phyloP scores from a whole-genome alignment of 805 yeast species.

The Diddensiella transvaalensis region DNA sequence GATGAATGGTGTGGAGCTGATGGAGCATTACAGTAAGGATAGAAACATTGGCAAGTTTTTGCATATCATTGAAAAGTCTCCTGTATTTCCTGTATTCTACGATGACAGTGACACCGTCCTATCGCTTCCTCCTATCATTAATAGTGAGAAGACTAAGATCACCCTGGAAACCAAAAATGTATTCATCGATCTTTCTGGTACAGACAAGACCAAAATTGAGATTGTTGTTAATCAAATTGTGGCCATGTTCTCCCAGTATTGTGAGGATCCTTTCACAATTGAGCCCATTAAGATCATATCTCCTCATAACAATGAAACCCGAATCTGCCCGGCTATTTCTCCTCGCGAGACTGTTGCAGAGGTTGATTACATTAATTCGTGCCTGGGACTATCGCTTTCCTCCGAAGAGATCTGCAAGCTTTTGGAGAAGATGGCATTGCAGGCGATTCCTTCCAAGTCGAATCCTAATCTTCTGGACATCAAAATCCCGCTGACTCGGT shows the following conservation, averaged over 20 bases:
- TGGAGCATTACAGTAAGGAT: constrained; percentile 89
- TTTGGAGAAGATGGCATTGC: constrained; percentile 76
- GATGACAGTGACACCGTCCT: constrained; percentile 75
- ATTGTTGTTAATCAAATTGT: constrained; percentile 88
- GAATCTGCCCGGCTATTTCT: constrained; percentile 69
- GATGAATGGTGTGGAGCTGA: constrained; percentile 71
- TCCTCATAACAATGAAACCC: constrained; percentile 70
- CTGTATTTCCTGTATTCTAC: constrained; percentile 84
- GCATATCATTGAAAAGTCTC: constrained; percentile 82
- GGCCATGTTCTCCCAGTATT: constrained; percentile 93
- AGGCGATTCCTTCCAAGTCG: constrained; percentile 49
- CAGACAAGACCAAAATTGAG: constrained; percentile 91
- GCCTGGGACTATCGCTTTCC: constrained; percentile 76
- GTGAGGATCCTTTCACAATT: constrained; percentile 72
- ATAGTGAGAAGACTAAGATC: constrained; percentile 86
- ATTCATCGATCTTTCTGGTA: constrained; percentile 91
- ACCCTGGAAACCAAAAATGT: constrained; percentile 80
- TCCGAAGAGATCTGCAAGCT: constrained; percentile 65
- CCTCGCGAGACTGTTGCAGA: constrained; percentile 73
- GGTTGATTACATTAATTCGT: constrained; percentile 81
- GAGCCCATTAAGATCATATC: constrained; percentile 88
- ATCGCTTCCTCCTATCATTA: constrained; percentile 96
- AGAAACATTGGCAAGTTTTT: constrained; percentile 85
- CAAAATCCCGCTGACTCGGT: constrained; percentile 85
- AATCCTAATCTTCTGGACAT: constrained; percentile 57